Evolutionary conservation across 75 land plant species (phyloP).

Genomic region (Picea glauca): DNA sequence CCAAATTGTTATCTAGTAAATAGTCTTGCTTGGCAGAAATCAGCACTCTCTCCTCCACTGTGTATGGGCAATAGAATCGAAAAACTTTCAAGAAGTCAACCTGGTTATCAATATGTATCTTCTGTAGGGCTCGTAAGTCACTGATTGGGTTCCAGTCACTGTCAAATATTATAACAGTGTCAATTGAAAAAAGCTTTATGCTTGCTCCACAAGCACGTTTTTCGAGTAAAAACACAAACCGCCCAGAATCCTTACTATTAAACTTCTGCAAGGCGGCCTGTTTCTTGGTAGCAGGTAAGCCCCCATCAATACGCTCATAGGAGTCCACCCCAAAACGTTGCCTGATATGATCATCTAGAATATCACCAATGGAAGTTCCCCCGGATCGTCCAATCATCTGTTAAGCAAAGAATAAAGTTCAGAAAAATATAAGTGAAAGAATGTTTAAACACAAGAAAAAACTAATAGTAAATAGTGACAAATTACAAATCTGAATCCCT

Average conservation of each 20-base stretch:
- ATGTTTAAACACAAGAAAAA: background rate
- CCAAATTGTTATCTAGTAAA: slow-evolving; percentile 31
- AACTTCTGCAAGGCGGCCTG: slow-evolving; percentile 57
- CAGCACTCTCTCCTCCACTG: slow-evolving; percentile 75
- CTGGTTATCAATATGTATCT: slow-evolving; percentile 39
- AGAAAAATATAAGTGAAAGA: background rate
- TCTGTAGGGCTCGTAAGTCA: slow-evolving; percentile 63
- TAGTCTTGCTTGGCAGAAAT: slow-evolving; percentile 42
- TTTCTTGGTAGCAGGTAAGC: slow-evolving; percentile 34
- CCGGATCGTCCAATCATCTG: slow-evolving; percentile 41
- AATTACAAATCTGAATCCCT: background rate
- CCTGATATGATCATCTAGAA: slow-evolving; percentile 77
- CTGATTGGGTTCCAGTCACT: slow-evolving; percentile 89
- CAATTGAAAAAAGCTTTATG: slow-evolving; percentile 63
- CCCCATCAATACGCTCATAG: slow-evolving; percentile 79
- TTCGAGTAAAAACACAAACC: slow-evolving; percentile 80
- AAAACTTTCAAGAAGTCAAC: slow-evolving; percentile 51
- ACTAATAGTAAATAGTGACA: background rate
- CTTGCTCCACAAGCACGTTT: slow-evolving; percentile 52
- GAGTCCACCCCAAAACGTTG: slow-evolving; percentile 83
- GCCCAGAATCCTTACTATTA: slow-evolving; percentile 56
- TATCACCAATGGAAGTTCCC: slow-evolving; percentile 43
- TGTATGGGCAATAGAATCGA: slow-evolving; percentile 61
- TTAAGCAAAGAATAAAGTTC: background rate
- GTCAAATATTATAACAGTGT: slow-evolving; percentile 65